phyloP scores from a whole-genome alignment of 1,139 yeast species.

The Yamadazyma taylorii region DNA sequence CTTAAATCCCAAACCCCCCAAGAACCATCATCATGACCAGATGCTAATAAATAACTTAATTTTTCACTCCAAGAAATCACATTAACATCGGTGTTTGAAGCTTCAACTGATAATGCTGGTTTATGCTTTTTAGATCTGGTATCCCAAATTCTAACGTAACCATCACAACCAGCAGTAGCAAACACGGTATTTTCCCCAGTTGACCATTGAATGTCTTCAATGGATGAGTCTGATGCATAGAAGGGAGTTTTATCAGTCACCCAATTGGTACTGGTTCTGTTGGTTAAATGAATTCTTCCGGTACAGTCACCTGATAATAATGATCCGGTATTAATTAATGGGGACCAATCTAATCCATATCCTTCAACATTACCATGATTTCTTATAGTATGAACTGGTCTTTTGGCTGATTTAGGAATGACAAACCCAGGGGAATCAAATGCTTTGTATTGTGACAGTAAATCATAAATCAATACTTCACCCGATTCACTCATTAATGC shows the following conservation, averaged over 20 bases:
- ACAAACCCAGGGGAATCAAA: conserved; percentile 85
- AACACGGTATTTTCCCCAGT: conserved; percentile 89
- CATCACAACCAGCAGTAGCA: conserved; percentile 92
- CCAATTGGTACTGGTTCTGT: conserved; percentile 80
- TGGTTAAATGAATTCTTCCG: conserved; percentile 79
- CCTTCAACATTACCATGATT: conserved; percentile 97
- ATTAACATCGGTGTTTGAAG: conserved; percentile 84
- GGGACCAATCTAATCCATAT: conserved; percentile 97
- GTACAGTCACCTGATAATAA: conserved; percentile 85
- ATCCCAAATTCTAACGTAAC: conserved; percentile 93
- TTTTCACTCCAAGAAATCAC: conserved; percentile 95
- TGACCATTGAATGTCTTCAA: conserved; percentile 98
- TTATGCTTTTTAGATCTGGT: conserved; percentile 88
- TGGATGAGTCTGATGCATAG: conserved; percentile 67
- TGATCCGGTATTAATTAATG: conserved; percentile 75
- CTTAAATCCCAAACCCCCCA: conserved; percentile 99
- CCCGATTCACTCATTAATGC: conserved; percentile 92
- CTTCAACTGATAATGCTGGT: conserved; percentile 85
- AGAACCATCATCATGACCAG: conserved; percentile 96
- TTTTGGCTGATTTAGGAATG: conserved; percentile 73
- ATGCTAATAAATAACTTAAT: conserved; percentile 82
- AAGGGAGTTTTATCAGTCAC: conserved; percentile 83
- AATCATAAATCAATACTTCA: conserved; percentile 81
- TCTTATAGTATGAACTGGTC: conserved; percentile 82
- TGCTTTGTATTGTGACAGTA: conserved; percentile 73